phyloP scores from a whole-genome alignment of 2,329 filamentous ascomycete genomes.

The Penicillium griseofulvum region DNA sequence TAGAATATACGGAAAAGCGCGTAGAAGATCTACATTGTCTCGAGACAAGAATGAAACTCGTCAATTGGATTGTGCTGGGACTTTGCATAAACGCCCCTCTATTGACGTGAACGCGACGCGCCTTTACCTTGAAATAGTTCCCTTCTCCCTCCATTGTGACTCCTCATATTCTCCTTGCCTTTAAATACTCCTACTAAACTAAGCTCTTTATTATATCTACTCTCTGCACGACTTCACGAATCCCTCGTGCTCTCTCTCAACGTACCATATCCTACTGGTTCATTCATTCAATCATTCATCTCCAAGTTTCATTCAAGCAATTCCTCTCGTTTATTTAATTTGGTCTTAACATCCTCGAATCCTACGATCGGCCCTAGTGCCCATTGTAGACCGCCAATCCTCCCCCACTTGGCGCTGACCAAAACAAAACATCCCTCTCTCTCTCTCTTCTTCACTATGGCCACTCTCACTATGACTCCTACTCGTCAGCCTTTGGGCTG shows the following conservation, averaged over 20 bases:
- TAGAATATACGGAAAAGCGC: neutral
- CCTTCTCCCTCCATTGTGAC: slow-evolving; percentile 11
- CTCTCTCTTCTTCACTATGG: slow-evolving; percentile 24
- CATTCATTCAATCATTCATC: slow-evolving; percentile 9
- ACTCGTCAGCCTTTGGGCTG: slow-evolving; percentile 37
- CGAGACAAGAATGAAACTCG: slow-evolving; percentile 1
- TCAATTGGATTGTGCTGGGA: slow-evolving; percentile 9
- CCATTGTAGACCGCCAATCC: slow-evolving; percentile 21
- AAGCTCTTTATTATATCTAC: slow-evolving; percentile 6
- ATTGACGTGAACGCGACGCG: slow-evolving; percentile 22
- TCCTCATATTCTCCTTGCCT: slow-evolving; percentile 8
- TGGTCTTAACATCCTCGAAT: neutral
- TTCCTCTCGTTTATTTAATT: slow-evolving; percentile 9
- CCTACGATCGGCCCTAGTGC: slow-evolving; percentile 6
- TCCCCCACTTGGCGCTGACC: slow-evolving; percentile 28
- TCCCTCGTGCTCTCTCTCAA: slow-evolving; percentile 6
- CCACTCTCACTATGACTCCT: slow-evolving; percentile 36
- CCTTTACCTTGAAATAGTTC: slow-evolving; percentile 21
- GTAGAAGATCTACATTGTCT: slow-evolving; percentile 1
- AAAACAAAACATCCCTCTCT: slow-evolving; percentile 23
- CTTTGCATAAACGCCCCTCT: slow-evolving; percentile 8
- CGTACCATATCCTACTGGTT: neutral
- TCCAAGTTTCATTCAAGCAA: neutral
- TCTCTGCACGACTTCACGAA: neutral
- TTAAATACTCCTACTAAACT: neutral